Evolutionary conservation across 108 stramenopile species (phyloP).

Genomic region (Cyclostephanos invisitatus): DNA sequence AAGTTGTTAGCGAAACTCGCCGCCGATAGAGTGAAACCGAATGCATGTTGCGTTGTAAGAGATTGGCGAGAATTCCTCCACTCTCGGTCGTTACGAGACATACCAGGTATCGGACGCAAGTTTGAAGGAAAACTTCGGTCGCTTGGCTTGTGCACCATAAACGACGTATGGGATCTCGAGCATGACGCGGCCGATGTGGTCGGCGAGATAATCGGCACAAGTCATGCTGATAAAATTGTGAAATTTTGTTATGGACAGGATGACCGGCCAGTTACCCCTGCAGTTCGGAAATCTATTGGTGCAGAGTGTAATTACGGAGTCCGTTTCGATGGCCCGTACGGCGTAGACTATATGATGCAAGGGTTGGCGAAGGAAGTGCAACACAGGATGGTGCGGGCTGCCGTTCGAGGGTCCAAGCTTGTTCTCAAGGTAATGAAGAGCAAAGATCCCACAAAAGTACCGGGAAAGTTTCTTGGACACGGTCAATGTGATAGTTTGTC

Average conservation of each 20-base stretch:
- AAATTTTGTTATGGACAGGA: conserved; percentile 79
- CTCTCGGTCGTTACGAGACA: conserved; percentile 69
- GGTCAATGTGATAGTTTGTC: conserved; percentile 86
- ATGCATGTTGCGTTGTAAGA: conserved; percentile 72
- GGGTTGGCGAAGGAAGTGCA: conserved; percentile 84
- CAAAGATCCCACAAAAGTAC: conserved; percentile 65
- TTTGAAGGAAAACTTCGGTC: conserved; percentile 64
- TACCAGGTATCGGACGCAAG: conserved; percentile 89
- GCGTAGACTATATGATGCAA: conserved; percentile 78
- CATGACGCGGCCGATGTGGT: conserved; percentile 57
- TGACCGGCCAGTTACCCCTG: conserved; percentile 76
- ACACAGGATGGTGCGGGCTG: conserved; percentile 67
- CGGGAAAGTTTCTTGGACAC: conserved; percentile 86
- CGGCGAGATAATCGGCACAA: conserved; percentile 64
- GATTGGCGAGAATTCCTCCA: conserved; percentile 64
- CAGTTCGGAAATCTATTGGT: conserved; percentile 85
- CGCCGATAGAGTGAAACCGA: conserved; percentile 88
- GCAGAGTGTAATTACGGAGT: conserved; percentile 97
- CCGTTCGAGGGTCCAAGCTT: conserved; percentile 65
- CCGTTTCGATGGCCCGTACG: conserved; percentile 83
- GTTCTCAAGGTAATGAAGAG: conserved; percentile 91
- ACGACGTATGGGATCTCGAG: conserved; percentile 85
- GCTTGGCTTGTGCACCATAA: conserved; percentile 60
- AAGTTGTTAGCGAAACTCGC: conserved; percentile 88
- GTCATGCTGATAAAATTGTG: conserved; percentile 73